A percentile compares a stretch with the other conserved stretches of the same genome.
Conservation (phyloP, 2,329 filamentous ascomycete species). For the Aureobasidium sp. region DNA sequence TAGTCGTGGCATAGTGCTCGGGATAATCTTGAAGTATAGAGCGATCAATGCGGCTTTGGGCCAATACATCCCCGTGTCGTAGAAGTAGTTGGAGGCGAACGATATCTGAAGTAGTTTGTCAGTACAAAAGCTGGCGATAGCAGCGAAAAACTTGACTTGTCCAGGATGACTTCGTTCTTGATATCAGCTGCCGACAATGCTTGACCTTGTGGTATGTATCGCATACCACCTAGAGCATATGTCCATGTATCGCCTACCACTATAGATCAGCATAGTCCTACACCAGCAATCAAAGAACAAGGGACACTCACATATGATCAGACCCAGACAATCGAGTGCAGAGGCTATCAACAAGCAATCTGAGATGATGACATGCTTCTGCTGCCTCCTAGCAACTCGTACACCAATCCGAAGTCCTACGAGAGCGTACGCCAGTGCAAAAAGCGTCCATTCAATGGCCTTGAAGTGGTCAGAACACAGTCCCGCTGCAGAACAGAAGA, state of each 20-base stretch:
- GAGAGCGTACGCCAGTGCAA: neutral
- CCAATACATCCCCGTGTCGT: slow-evolving; percentile 9
- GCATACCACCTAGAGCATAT: slow-evolving; percentile 3
- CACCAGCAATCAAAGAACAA: no score
- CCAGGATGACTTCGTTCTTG: neutral
- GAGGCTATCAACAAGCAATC: neutral
- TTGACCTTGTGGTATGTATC: neutral
- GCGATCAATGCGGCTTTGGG: neutral
- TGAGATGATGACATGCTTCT: slow-evolving; percentile 6
- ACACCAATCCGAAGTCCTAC: slow-evolving; percentile 5
- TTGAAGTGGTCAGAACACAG: neutral
- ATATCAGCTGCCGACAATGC: neutral
- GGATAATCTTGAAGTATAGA: slow-evolving; percentile 8
- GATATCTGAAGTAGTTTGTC: neutral
- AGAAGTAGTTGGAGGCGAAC: slow-evolving; percentile 6
- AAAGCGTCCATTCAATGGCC: slow-evolving; percentile 8
- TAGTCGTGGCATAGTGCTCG: slow-evolving; percentile 3
- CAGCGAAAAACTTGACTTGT: neutral
- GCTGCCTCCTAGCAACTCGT: neutral
- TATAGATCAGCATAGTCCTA: neutral
- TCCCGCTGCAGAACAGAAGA: no score
- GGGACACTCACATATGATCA: neutral
- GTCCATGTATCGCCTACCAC: slow-evolving; percentile 4
- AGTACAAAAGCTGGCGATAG: neutral
- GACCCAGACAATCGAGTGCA: neutral